phyloP scores from a whole-genome alignment of 345 rosid genomes.

The Gossypium arboreum region DNA sequence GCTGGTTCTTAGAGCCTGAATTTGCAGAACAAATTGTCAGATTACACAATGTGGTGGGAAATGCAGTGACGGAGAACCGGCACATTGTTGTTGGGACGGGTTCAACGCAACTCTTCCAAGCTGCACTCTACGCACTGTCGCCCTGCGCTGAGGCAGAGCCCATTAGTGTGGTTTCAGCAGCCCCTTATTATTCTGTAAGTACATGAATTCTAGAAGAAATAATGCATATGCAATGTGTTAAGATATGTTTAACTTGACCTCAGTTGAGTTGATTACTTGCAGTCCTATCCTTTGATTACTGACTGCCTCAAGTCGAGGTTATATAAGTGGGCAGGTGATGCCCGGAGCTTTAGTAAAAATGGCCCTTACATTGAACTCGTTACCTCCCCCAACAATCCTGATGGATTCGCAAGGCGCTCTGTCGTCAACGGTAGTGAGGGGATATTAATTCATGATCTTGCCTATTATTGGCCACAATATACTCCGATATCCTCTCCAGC shows the following conservation, averaged over 20 bases:
- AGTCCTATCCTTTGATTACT: slow-evolving; percentile 74
- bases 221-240: background rate
- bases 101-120: slow-evolving; percentile 82
- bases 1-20: slow-evolving; percentile 92
- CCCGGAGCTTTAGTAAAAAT: slow-evolving; percentile 37
- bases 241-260: slow-evolving; percentile 11
- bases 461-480: slow-evolving; percentile 95
- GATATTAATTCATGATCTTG: slow-evolving; percentile 76
- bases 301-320: slow-evolving; percentile 77
- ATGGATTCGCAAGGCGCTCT: slow-evolving; percentile 61
- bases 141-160: slow-evolving; percentile 55
- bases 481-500: slow-evolving; percentile 70
- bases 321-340: slow-evolving; percentile 91
- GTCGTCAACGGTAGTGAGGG: slow-evolving; percentile 69
- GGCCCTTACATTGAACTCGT: slow-evolving; percentile 89
- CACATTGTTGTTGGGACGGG: slow-evolving; percentile 87
- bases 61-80: slow-evolving; percentile 64
- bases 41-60: slow-evolving; percentile 70
- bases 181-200: slow-evolving; percentile 82
- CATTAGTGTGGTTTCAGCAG: slow-evolving; percentile 68
- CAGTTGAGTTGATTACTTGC: slow-evolving; percentile 27
- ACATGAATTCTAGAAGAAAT: no score
- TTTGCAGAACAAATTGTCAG: slow-evolving; percentile 57
- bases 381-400: slow-evolving; percentile 93
- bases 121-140: slow-evolving; percentile 76